Base-by-base conservation (phyloP, 228 moss, liverwort and hornwort species). In the Sphagnum magellanicum region DNA sequence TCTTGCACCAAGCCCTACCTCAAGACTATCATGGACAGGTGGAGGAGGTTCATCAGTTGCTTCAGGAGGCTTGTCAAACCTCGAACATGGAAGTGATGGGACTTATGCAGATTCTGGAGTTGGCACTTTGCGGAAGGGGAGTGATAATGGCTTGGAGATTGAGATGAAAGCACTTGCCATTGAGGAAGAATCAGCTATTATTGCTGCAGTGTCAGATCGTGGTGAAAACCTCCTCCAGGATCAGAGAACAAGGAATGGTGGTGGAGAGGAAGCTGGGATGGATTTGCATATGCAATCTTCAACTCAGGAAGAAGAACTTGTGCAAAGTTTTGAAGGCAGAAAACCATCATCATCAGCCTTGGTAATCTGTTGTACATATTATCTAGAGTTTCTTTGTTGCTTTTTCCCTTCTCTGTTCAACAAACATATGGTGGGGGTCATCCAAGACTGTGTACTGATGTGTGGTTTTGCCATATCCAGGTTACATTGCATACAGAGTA, bases 41-140 rank as follows among this genome's bases (percentile, higher is more conserved):
- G 88, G 85, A 72, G 61, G 84, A 90, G 91, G 85, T 50, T 92
- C 92, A 16, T 88, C 92, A 67, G 88, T 90, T 71, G 90, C 90
- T 68, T 92, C 90, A 62, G 87, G 87, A 59, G 84, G 84, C 70
- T 85, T 83, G 50, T 84, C 93, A 63, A 75, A 78, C 69, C 74
- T 96, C 63, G 91, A 97, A 70, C 83, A 91, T 78, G 91, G 88
- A 61, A 97, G 90, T 80, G 93, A 93, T 79, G 82, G 76, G 60
- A 78, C 91, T 3, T 81, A 90, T 73, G 90, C 92, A 65, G 84
- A 85, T 49, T 80, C 88, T 71, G 84, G 84, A 48, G 77, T 83
- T 61, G 87, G 77, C 63, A 94, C 98, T 49, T 89, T 87, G 75
- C 79, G 82, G 73, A 98, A 90, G 80, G 90, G 76, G 5, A 90